These are phyloP conservation scores for Phytophthora palmivora DNA, from an alignment of 352 stramenopile species.

Conservation along the genomic window DNA sequence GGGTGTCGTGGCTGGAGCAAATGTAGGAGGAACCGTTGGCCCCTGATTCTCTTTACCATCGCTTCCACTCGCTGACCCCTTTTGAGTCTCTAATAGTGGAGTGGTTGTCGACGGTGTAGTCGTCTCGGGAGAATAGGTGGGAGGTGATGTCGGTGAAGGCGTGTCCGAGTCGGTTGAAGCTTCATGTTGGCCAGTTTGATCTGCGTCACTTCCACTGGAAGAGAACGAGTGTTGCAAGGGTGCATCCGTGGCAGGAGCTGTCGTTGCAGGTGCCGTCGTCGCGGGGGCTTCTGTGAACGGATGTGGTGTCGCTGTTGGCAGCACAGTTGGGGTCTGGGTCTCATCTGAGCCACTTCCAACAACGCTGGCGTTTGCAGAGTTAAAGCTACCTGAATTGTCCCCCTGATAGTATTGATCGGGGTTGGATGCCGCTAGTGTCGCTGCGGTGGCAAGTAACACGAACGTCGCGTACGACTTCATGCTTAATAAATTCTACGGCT, in stretches of 20 bases:
- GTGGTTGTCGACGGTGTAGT: neutral
- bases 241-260: constrained; percentile 2
- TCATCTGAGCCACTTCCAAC: constrained; percentile 7
- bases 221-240: constrained; percentile 2
- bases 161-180: neutral
- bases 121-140: neutral
- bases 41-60: neutral
- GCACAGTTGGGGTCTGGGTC: constrained; percentile 5
- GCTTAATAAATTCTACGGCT: neutral
- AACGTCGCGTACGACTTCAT: constrained; percentile 25
- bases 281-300: constrained; percentile 10
- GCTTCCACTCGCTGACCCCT: constrained; percentile 2
- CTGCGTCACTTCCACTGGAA: neutral
- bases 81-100: neutral
- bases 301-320: constrained; percentile 21
- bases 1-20: constrained; percentile 3
- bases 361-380: constrained; percentile 5
- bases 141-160: neutral
- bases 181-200: constrained; percentile 1
- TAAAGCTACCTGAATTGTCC: constrained; percentile 11
- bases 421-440: constrained; percentile 7
- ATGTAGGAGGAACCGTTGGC: constrained; percentile 6
- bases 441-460: constrained; percentile 12
- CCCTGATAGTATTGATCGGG: constrained; percentile 12
- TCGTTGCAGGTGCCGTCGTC: constrained; percentile 7